Evolutionary conservation across 306 rosid genomes (phyloP).

Genomic region (Morella rubra): DNA sequence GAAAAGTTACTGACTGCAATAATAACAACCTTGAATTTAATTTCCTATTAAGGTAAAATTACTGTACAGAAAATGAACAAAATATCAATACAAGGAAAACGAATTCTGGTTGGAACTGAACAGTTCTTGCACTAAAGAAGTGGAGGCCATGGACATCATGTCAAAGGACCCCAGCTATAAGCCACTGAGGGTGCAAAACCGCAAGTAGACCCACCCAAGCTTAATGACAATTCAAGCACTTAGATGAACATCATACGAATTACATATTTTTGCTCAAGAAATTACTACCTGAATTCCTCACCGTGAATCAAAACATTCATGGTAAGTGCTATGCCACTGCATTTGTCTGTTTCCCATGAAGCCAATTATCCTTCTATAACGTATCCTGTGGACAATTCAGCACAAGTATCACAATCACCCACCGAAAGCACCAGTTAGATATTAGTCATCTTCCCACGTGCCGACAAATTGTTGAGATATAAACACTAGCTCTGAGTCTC

Average conservation of each 20-base stretch:
- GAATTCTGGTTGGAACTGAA: constrained; percentile 31
- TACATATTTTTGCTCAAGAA: constrained; percentile 17
- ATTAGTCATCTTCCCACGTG: neutral
- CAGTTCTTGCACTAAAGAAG: constrained; percentile 52
- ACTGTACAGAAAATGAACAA: neutral
- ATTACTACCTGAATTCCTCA: constrained; percentile 25
- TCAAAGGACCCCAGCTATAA: constrained; percentile 61
- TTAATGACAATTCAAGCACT: constrained; percentile 38
- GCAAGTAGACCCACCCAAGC: constrained; percentile 40
- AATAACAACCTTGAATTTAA: neutral
- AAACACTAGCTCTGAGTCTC: neutral
- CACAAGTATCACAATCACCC: constrained; percentile 28
- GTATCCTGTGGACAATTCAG: constrained; percentile 19
- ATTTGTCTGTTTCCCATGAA: constrained; percentile 32
- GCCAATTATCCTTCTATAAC: constrained; percentile 26
- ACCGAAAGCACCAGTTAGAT: constrained; percentile 17
- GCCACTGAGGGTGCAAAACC: constrained; percentile 68
- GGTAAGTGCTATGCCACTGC: constrained; percentile 7
- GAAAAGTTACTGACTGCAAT: neutral
- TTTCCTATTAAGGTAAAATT: constrained; percentile 11
- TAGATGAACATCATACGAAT: constrained; percentile 23
- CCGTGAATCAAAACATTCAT: constrained; percentile 19
- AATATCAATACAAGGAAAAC: constrained; percentile 24
- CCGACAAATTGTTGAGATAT: constrained; percentile 18
- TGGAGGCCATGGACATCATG: constrained; percentile 48